phyloP scores from a whole-genome alignment of 495 filamentous ascomycete genomes.

The Podospora australis region DNA sequence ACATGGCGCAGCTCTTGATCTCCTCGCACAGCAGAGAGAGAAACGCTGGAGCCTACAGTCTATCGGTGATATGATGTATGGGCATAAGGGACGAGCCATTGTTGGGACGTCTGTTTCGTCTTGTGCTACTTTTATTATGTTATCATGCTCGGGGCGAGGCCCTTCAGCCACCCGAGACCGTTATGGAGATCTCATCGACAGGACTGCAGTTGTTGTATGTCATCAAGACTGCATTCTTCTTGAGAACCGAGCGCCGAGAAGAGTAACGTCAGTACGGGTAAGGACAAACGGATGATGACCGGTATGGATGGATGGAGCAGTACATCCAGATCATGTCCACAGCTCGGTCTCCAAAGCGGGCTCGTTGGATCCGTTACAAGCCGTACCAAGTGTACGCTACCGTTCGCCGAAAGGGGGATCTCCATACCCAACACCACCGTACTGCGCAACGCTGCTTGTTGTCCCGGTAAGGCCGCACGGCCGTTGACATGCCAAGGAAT shows the following conservation, averaged over 20 bases:
- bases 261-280: neutral
- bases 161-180: no score
- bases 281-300: no score
- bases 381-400: neutral
- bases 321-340: no score
- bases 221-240: no score
- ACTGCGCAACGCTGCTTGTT: neutral
- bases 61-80: no score
- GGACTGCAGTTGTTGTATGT: no score
- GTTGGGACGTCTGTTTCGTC: neutral
- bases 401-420: neutral
- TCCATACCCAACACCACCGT: neutral
- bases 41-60: conserved; percentile 27
- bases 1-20: conserved; percentile 22
- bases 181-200: no score
- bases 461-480: neutral
- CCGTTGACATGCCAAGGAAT: neutral
- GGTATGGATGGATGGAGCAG: no score
- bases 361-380: neutral
- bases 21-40: conserved; percentile 7
- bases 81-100: neutral
- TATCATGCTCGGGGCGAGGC: no score
- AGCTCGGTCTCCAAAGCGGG: neutral
- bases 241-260: conserved; percentile 1
- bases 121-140: neutral